Evolutionary conservation across 2,329 filamentous ascomycete genomes (phyloP), one percentile per base, ranked within the genome.

Genomic region (Colletotrichum cuscutae): DNA sequence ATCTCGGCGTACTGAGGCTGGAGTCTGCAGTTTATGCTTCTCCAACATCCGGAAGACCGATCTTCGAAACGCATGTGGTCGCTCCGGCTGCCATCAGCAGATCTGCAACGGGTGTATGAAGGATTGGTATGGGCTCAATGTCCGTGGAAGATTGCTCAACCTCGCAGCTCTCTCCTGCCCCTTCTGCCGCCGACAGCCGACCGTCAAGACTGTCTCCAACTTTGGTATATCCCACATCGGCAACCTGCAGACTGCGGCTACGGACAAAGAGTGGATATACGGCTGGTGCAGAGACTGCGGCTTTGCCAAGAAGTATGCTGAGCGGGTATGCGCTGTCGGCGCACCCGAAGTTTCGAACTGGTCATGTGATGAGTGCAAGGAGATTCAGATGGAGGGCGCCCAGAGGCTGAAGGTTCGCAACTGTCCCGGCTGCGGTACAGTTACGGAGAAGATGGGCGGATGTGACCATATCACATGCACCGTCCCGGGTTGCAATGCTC

Each of bases 111-210:
- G 71, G 13, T 88, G 86, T 70, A 75, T 81, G 11, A 71, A 76
- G 22, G 77, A 74, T 2, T 89, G 87, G 86, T 88, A 88, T 70
- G 84, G 85, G 0, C 77, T 85, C 70, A 89, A 88, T 75, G 62
- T 56, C 0, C 77, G 80, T 1, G 86, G 86, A 1, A 76, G 76
- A 1, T 79, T 87, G 13, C 82, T 89, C 76, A 88, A 88, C 72
- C 76, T 84, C 0, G 84, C 86, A 0, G 85, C 87, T 0, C 82
- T 89, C 5, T 80, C 77, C 2, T 88, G 86, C 71, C 86, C 87
- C 1, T 89, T 89, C 78, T 89, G 86, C 71, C 81, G 87, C 28
- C 82, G 86, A 0, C 79, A 76, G 56, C 86, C 86, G 0, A 79
- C 81, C 1, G 76, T 82, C 5, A 79, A 79, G 65, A 82, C 80